These are phyloP conservation scores for Penicillium sclerotigenum DNA, from an alignment of 2,329 filamentous ascomycete species.

Conservation along the genomic window DNA sequence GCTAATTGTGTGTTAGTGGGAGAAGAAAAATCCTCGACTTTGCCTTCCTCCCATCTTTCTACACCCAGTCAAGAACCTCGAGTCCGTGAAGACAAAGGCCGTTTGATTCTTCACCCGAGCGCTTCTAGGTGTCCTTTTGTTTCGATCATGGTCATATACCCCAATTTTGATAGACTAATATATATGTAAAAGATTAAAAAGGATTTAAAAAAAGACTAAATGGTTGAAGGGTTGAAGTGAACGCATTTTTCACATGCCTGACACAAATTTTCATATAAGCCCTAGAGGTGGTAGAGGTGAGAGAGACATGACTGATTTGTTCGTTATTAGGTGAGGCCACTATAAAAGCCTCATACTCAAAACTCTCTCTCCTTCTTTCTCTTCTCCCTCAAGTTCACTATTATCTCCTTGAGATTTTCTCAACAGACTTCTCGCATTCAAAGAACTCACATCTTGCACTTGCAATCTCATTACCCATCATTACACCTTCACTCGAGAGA, in stretches of 20 bases:
- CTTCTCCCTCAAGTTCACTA: not conserved
- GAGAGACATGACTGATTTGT: not conserved
- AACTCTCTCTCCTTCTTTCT: not conserved
- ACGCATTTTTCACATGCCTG: too few relatives aligned
- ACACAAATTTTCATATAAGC: too few relatives aligned
- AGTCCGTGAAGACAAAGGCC: not conserved
- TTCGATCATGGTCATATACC: not conserved
- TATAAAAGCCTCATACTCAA: not conserved
- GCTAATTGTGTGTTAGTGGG: constrained; percentile 3
- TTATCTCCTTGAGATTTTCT: not conserved
- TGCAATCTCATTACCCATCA: not conserved
- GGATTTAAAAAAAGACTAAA: too few relatives aligned
- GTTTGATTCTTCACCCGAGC: not conserved
- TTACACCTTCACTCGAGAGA: not conserved
- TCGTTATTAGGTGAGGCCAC: not conserved
- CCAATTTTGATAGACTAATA: not conserved
- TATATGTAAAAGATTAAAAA: not conserved
- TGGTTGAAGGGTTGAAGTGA: too few relatives aligned
- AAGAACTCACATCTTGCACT: not conserved
- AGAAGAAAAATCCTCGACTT: constrained; percentile 1
- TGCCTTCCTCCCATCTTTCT: constrained; percentile 12
- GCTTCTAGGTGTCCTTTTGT: not conserved
- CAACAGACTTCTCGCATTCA: not conserved
- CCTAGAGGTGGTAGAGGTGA: too few relatives aligned
- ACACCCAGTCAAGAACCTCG: constrained; percentile 10